These are phyloP conservation scores for Aspergillus asperescens DNA, from an alignment of 495 filamentous ascomycete species.

Conservation along the genomic window DNA sequence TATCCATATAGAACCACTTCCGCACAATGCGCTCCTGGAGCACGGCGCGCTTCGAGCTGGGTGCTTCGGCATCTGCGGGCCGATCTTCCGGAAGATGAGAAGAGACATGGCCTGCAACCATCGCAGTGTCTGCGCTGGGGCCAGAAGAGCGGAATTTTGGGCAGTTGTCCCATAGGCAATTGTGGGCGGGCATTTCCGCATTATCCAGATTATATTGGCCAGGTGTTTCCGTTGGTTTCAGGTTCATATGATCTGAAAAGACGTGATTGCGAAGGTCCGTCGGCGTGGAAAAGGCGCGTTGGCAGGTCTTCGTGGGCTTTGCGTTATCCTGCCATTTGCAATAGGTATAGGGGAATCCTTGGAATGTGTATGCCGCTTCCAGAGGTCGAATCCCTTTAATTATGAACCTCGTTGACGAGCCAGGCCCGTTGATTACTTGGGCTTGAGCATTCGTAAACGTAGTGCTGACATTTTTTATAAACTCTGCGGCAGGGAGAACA, in stretches of 20 bases:
- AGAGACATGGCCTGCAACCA: slow-evolving; percentile 45
- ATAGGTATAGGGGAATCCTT: slow-evolving; percentile 52
- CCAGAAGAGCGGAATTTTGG: slow-evolving; percentile 35
- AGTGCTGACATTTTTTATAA: slow-evolving; percentile 89
- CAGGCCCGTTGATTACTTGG: slow-evolving; percentile 63
- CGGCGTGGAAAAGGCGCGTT: slow-evolving; percentile 55
- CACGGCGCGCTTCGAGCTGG: slow-evolving; percentile 35
- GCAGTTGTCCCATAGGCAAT: slow-evolving; percentile 38
- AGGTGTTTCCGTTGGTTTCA: slow-evolving; percentile 46
- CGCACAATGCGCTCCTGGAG: slow-evolving; percentile 43
- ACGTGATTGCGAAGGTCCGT: slow-evolving; percentile 70
- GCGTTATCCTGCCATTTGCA: slow-evolving; percentile 51
- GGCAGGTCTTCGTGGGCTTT: slow-evolving; percentile 46
- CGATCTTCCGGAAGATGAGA: slow-evolving; percentile 50
- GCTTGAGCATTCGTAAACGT: slow-evolving; percentile 72
- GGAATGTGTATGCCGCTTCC: slow-evolving; percentile 64
- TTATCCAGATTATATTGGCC: slow-evolving; percentile 45
- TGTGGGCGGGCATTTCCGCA: slow-evolving; percentile 35
- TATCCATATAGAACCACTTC: slow-evolving; percentile 53
- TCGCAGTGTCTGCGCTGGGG: slow-evolving; percentile 38
- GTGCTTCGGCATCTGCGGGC: slow-evolving; percentile 41
- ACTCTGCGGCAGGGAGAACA: slow-evolving; percentile 83
- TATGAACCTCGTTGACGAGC: slow-evolving; percentile 70
- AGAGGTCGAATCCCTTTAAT: slow-evolving; percentile 86
- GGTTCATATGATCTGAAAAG: slow-evolving; percentile 59